Percentiles rank a stretch among this genome's conserved stretches.
phyloP scores from a whole-genome alignment of 805 yeast species.

The Kodamaea sagamina region DNA sequence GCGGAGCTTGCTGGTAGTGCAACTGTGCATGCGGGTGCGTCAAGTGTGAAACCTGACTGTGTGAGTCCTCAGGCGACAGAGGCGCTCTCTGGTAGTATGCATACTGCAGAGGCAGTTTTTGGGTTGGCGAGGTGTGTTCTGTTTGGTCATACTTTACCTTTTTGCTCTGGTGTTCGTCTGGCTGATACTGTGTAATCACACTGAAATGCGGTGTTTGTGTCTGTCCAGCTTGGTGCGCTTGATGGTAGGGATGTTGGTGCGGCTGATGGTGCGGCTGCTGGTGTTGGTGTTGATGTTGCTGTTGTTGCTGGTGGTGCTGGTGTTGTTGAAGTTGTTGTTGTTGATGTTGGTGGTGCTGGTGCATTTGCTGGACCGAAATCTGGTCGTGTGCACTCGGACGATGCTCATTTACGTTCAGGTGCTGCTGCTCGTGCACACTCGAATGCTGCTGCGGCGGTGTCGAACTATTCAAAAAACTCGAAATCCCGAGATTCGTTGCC shows the following conservation, averaged over 20 bases:
- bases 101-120: not conserved
- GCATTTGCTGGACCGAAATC: constrained; percentile 19
- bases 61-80: not conserved
- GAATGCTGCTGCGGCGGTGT: constrained; percentile 12
- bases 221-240: constrained; percentile 17
- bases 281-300: constrained; percentile 19
- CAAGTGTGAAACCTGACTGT: too few species aligned
- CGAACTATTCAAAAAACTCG: constrained; percentile 21
- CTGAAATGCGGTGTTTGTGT: not conserved
- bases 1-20: too few species aligned
- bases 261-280: constrained; percentile 15
- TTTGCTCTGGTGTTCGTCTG: not conserved
- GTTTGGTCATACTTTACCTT: not conserved
- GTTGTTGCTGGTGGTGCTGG: constrained; percentile 21
- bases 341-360: not conserved
- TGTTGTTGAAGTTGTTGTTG: constrained; percentile 14
- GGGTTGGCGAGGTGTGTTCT: not conserved
- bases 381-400: constrained; percentile 20
- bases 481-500: constrained; percentile 24
- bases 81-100: not conserved
- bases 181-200: not conserved
- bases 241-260: constrained; percentile 22
- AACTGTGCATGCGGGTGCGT: too few species aligned
- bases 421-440: not conserved
- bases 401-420: not conserved